These are phyloP conservation scores for Acer yangbiense DNA, from an alignment of 345 rosid species.

Conservation along the genomic window DNA sequence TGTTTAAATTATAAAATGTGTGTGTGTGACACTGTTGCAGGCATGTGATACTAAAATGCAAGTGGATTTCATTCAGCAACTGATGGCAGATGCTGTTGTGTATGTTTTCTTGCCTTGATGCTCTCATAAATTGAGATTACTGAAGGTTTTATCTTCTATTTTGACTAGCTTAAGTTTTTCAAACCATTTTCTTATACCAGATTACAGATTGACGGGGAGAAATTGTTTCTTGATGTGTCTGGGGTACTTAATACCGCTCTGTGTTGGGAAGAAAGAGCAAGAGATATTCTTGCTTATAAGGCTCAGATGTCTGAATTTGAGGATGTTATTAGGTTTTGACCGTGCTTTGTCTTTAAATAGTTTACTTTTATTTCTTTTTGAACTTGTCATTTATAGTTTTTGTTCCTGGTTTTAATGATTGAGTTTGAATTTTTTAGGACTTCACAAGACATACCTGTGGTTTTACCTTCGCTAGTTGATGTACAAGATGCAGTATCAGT, in stretches of 20 bases:
- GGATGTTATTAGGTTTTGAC: constrained; percentile 67
- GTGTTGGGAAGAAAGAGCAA: constrained; percentile 78
- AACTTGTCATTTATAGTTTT: not conserved
- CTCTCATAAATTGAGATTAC: constrained; percentile 8
- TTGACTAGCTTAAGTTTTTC: not conserved
- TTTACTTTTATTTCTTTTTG: constrained; percentile 8
- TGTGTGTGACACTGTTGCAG: constrained; percentile 37
- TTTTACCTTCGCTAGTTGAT: constrained; percentile 59
- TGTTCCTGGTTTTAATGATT: constrained; percentile 7
- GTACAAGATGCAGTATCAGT: constrained; percentile 48
- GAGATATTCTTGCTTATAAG: constrained; percentile 44
- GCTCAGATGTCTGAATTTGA: constrained; percentile 71
- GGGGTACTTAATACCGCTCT: constrained; percentile 54
- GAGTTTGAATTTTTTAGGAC: constrained; percentile 49
- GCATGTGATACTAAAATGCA: constrained; percentile 53
- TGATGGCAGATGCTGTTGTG: constrained; percentile 61
- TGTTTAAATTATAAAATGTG: not conserved
- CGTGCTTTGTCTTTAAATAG: constrained; percentile 3
- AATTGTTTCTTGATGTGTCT: constrained; percentile 53
- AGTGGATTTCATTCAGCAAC: constrained; percentile 59
- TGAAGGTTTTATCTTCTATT: constrained; percentile 8
- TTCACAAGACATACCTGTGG: constrained; percentile 53
- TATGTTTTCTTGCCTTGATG: constrained; percentile 39
- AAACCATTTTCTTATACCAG: constrained; percentile 43
- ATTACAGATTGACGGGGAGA: constrained; percentile 65